Conservation (phyloP, 345 rosid genomes). For the Bretschneidera sinensis region DNA sequence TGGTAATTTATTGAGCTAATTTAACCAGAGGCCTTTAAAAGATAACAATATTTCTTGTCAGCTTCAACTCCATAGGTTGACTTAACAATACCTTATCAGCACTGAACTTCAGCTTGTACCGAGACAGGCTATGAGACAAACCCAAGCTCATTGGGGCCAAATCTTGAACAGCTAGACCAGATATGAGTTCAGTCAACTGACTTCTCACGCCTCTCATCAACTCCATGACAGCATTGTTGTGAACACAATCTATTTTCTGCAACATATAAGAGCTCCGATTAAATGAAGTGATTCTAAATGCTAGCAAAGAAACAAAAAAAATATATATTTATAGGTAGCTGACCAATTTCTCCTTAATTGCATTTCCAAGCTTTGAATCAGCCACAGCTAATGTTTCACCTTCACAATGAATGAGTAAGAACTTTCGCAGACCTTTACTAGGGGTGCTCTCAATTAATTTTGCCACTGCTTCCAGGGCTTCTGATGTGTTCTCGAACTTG, state of each 20-base stretch:
- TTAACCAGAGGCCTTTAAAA: too few relatives aligned
- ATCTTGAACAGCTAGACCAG: conserved; percentile 75
- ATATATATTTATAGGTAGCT: conserved; percentile 2
- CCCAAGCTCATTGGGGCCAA: conserved; percentile 96
- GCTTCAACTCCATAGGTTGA: background rate
- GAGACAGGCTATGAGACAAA: conserved; percentile 84
- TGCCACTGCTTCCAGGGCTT: conserved; percentile 76
- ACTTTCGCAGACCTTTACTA: conserved; percentile 74
- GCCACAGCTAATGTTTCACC: conserved; percentile 75
- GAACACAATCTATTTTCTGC: conserved; percentile 93
- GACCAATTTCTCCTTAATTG: conserved; percentile 87
- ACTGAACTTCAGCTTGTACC: conserved; percentile 89
- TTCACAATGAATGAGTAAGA: conserved; percentile 60
- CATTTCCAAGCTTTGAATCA: conserved; percentile 91
- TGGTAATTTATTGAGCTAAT: background rate
- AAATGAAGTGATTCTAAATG: background rate
- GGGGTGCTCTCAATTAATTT: conserved; percentile 67
- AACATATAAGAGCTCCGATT: background rate
- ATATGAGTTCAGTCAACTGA: conserved; percentile 79
- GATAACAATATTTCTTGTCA: too few relatives aligned
- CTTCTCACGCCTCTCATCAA: conserved; percentile 79
- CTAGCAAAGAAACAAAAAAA: background rate
- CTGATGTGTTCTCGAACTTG: conserved; percentile 86
- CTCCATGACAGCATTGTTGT: conserved; percentile 88
- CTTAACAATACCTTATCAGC: conserved; percentile 68